Base-by-base conservation (phyloP, 345 rosid species). In the Populus tremula region DNA sequence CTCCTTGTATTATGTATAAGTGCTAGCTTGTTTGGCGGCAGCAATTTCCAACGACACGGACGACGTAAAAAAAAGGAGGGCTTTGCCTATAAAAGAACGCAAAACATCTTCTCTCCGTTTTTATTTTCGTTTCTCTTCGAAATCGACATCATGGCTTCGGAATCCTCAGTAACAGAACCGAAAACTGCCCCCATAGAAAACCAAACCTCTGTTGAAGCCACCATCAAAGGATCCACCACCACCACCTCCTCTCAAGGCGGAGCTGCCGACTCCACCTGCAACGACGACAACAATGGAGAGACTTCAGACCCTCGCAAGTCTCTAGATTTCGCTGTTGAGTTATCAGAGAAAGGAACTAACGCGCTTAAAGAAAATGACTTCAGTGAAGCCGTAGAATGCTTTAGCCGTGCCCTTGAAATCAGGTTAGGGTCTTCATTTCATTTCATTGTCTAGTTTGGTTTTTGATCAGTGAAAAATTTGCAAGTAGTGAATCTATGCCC, bases 351-450 rank as follows among this genome's bases (percentile, higher is more conserved):
- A 82, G 98, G 97, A 69, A 76, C 84, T 21, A 49, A 8, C 16
- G 96, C 92, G 20, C 68, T 96, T 69, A 92, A 83, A 73, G 95
- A 90, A 54, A 77, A 72, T 2, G 96, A 96, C 76, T 88, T 81
- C 72, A 77, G 71, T 8, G 97, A 93, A 84, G 99, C 99, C 21
- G 90, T 90, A 8, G 98, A 96, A 49, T 96, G 94, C 88, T 92
- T 91, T 61, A 92, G 98, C 87, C 99, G 98, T 38, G 90, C 95
- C 67, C 92, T 96, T 10, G 98, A 96, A 77, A 93, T 93, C 87
- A 90, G 94, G 99, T 95, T 77, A 64, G 72, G 77, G 65, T 68
- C 78, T 66, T 33, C 17, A 41, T 39, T 66, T 76, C 20, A 6
- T 66, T 33, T 17, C 64, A 43, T 1, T 38, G 61, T 39, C 36